A percentile compares a stretch with the other conserved stretches of the same genome.
These are phyloP conservation scores for Tetrapisispora arboricola DNA, from an alignment of 805 yeast species.

Conservation along the genomic window DNA sequence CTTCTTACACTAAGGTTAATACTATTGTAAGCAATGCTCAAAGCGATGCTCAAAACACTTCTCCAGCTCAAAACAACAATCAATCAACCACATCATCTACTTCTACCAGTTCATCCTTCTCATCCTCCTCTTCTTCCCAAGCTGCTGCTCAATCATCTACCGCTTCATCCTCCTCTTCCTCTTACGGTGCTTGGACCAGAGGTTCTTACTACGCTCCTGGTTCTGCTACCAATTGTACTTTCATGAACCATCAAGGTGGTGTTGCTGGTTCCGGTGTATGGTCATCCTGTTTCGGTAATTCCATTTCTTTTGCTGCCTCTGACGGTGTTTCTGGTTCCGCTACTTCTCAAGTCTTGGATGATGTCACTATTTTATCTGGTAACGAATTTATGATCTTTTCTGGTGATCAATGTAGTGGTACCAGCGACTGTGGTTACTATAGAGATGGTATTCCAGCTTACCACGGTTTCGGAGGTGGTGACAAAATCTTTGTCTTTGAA, in stretches of 20 bases:
- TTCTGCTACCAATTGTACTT: slow-evolving; percentile 57
- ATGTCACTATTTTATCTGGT: slow-evolving; percentile 60
- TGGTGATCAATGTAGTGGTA: slow-evolving; percentile 46
- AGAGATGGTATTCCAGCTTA: slow-evolving; percentile 82
- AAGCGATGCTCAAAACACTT: background rate
- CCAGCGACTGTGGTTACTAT: slow-evolving; percentile 76
- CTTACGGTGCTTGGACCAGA: slow-evolving; percentile 61
- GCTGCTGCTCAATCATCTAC: slow-evolving; percentile 29
- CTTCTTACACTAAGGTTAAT: slow-evolving; percentile 12
- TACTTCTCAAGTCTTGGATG: slow-evolving; percentile 55
- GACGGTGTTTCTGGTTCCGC: slow-evolving; percentile 71
- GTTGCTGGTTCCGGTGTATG: slow-evolving; percentile 77
- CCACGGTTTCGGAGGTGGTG: slow-evolving; percentile 82
- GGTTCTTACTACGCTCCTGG: slow-evolving; percentile 68
- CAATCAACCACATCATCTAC: slow-evolving; percentile 8
- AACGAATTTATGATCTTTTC: slow-evolving; percentile 78
- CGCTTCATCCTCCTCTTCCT: slow-evolving; percentile 29
- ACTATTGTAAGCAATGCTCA: slow-evolving; percentile 4
- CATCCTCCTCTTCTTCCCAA: slow-evolving; percentile 25
- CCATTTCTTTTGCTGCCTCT: slow-evolving; percentile 71
- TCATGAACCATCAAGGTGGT: slow-evolving; percentile 86
- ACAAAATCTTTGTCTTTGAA: slow-evolving; percentile 85
- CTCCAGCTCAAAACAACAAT: slow-evolving; percentile 2
- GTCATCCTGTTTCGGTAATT: slow-evolving; percentile 82
- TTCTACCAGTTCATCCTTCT: background rate